Base-by-base conservation (phyloP, 1,284 basidiomycete species). In the Dichomitus squalens region DNA sequence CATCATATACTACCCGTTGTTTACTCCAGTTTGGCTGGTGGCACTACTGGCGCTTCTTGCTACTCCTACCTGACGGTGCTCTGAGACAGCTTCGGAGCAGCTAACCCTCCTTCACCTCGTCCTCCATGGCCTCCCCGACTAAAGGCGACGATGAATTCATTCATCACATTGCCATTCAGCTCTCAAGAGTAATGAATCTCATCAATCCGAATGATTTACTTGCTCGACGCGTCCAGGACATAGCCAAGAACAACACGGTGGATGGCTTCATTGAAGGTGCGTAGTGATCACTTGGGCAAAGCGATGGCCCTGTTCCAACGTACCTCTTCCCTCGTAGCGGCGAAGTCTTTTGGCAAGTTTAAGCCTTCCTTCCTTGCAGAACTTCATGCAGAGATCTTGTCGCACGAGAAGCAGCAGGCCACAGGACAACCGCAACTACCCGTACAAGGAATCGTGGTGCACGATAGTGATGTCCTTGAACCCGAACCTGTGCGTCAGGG, bases 311-410 rank as follows among this genome's bases (percentile, higher is more conserved):
- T 18, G 4, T 35, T 2, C 38, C 49, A 53, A 58, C 52, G 25
- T 65, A 5, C 29, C 29, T 31, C 7, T 33, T 4, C 70, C 33
- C 63, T 64, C 60, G 53, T 66, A 87, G 93, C 93, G 64, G 88
- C 92, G 48, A 83, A 81, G 57, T 79, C 87, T 29, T 96, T 96
- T 75, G 93, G 93, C 70, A 91, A 93, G 76, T 95, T 96, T 70
- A 81, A 89, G 67, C 85, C 80, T 59, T 76, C 80, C 16, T 82
- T 85, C 55, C 76, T 89, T 21, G 68, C 80, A 29, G 81, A 86
- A 25, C 73, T 90, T 2, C 83, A 84, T 71, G 74, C 75, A 58
- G 78, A 82, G 57, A 83, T 84, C 53, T 65, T 86, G 67, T 81
- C 84, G 56, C 87, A 92, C 76, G 76, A 78, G 60, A 80, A 85